Evolutionary conservation across 306 rosid species (phyloP).

Genomic region (Fragaria nilgerrensis): DNA sequence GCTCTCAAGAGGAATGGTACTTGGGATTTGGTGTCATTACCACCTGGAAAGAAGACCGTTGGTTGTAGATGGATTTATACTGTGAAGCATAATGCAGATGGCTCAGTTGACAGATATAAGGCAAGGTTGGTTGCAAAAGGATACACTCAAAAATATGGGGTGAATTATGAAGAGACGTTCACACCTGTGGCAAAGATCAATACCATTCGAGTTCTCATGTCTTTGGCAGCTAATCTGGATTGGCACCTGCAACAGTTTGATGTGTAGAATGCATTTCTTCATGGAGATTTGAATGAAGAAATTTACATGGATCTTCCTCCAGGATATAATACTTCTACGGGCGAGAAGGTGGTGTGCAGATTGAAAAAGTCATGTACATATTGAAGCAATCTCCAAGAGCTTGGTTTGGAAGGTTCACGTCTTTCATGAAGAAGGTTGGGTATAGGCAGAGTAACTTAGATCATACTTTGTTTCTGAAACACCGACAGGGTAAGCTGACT

Average conservation of each 20-base stretch:
- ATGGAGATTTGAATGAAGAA: neutral
- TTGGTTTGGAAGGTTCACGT: neutral
- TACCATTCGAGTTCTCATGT: too few relatives aligned
- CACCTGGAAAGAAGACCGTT: neutral
- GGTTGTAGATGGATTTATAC: neutral
- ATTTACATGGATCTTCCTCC: neutral
- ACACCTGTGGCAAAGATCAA: too few relatives aligned
- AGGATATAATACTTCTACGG: neutral
- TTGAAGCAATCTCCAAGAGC: neutral
- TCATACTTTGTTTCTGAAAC: too few relatives aligned
- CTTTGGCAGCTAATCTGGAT: too few relatives aligned
- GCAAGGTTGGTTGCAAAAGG: neutral
- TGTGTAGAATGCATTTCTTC: neutral
- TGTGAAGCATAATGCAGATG: neutral
- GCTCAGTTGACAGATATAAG: neutral
- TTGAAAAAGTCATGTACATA: too few relatives aligned
- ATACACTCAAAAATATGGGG: neutral
- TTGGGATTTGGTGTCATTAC: neutral
- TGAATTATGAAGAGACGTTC: neutral
- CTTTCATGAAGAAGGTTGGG: neutral
- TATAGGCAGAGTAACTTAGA: too few relatives aligned
- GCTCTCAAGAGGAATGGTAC: neutral
- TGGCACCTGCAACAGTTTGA: too few relatives aligned
- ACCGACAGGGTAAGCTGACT: too few relatives aligned
- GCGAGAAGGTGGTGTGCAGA: neutral